Conservation (phyloP, 257 asterid species). For the Buddleja alternifolia region DNA sequence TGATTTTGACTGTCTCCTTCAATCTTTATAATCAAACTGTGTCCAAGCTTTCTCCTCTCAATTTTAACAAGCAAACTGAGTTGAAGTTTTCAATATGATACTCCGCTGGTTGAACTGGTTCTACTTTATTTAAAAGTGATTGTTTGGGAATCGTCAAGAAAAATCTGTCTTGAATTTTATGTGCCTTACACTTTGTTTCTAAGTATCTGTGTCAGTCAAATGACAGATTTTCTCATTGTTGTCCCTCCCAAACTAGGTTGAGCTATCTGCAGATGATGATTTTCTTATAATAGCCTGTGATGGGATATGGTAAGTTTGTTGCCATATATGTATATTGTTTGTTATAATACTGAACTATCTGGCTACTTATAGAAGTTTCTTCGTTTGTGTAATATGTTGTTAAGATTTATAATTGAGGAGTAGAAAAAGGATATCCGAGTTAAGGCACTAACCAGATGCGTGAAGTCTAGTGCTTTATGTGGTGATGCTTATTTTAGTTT, state of each 20-base stretch:
- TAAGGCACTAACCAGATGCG: neutral
- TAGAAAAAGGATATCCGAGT: conserved; percentile 10
- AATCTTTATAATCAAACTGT: neutral
- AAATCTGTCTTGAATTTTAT: neutral
- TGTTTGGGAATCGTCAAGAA: conserved; percentile 13
- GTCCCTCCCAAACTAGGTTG: conserved; percentile 53
- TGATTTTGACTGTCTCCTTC: conserved; percentile 10
- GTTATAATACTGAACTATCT: conserved; percentile 18
- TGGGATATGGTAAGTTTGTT: conserved; percentile 84
- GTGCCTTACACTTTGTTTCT: conserved; percentile 7
- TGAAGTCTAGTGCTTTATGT: conserved; percentile 12
- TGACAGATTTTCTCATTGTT: conserved; percentile 32
- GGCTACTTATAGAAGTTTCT: neutral
- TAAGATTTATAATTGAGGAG: conserved; percentile 5
- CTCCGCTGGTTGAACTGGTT: conserved; percentile 5
- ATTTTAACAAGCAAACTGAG: too few species aligned
- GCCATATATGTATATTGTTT: conserved; percentile 19
- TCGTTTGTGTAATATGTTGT: neutral
- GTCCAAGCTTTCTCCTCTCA: neutral
- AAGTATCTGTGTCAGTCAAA: conserved; percentile 5
- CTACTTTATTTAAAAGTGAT: neutral
- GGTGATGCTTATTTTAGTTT: conserved; percentile 3
- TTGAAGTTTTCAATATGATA: too few species aligned
- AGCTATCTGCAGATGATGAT: conserved; percentile 78
- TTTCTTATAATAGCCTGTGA: conserved; percentile 95